Conservation (phyloP, 495 filamentous ascomycete genomes). For the Opeltia flavorubescens region DNA sequence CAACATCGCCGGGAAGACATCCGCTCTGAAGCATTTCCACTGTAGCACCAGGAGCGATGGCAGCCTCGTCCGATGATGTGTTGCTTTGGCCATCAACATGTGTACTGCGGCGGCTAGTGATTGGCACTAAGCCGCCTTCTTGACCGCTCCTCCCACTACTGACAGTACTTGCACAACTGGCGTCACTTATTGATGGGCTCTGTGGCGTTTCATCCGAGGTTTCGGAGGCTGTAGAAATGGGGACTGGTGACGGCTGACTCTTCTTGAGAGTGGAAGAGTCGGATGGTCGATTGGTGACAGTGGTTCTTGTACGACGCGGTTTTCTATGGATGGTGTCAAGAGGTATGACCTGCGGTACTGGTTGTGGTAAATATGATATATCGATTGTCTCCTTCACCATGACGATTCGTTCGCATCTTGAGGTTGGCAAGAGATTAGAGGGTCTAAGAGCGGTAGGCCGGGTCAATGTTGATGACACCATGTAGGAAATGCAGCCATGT, state of each 20-base stretch:
- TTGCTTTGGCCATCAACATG: constrained; percentile 13
- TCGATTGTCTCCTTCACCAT: constrained; percentile 61
- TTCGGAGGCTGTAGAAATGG: constrained; percentile 2
- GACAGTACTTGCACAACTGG: constrained; percentile 46
- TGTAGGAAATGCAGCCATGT: constrained; percentile 81
- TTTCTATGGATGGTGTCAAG: constrained; percentile 57
- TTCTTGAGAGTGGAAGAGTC: not conserved
- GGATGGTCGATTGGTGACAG: not conserved
- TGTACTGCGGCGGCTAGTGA: constrained; percentile 14
- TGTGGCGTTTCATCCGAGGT: constrained; percentile 23
- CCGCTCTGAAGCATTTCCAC: constrained; percentile 71
- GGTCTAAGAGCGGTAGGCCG: no score
- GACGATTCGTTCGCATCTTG: constrained; percentile 66
- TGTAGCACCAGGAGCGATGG: constrained; percentile 59
- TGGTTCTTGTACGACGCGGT: constrained; percentile 19
- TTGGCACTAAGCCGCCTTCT: constrained; percentile 19
- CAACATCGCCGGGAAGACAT: constrained; percentile 69
- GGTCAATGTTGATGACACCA: constrained; percentile 81
- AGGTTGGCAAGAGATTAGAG: constrained; percentile 67
- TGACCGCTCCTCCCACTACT: constrained; percentile 47
- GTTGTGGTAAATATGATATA: constrained; percentile 39
- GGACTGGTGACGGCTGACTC: not conserved
- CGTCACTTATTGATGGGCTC: constrained; percentile 46
- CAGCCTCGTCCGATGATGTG: not conserved
- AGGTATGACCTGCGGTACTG: constrained; percentile 60